These are phyloP conservation scores for Cairneyella variabilis DNA, from an alignment of 495 filamentous ascomycete genomes.

Conservation along the genomic window DNA sequence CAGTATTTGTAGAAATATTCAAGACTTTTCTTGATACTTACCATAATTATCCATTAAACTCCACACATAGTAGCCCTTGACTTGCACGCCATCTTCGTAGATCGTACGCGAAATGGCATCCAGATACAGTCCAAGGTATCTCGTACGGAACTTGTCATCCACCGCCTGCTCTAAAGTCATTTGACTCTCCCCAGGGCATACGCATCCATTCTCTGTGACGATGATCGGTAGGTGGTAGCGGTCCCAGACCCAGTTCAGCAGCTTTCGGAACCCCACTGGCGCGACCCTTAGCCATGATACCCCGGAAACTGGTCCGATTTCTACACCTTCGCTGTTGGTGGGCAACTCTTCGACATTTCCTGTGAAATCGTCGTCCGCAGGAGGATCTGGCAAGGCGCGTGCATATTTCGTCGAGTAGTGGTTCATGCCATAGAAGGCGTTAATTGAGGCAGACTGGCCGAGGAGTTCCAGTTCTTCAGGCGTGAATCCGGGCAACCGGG, in stretches of 20 bases:
- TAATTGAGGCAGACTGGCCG: conserved; percentile 52
- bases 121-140: conserved; percentile 70
- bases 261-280: conserved; percentile 66
- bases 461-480: conserved; percentile 60
- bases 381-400: conserved; percentile 54
- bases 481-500: conserved; percentile 62
- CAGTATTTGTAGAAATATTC: not conserved
- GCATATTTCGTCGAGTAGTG: conserved; percentile 78
- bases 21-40: conserved; percentile 1
- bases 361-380: conserved; percentile 58
- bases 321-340: conserved; percentile 61
- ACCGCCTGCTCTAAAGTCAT: conserved; percentile 61
- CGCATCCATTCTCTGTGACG: conserved; percentile 78
- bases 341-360: conserved; percentile 64
- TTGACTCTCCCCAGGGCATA: conserved; percentile 71
- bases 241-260: conserved; percentile 74
- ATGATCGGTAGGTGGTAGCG: conserved; percentile 71
- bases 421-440: conserved; percentile 80
- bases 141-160: conserved; percentile 66
- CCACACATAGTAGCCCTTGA: conserved; percentile 73
- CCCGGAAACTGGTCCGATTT: conserved; percentile 68
- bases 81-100: conserved; percentile 62
- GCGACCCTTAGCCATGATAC: conserved; percentile 66
- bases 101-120: conserved; percentile 64
- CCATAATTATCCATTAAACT: conserved; percentile 67